Percentiles rank a stretch among this genome's conserved stretches.
These are phyloP conservation scores for Fusarium armeniacum DNA, from an alignment of 2,329 filamentous ascomycete genomes.

Conservation along the genomic window DNA sequence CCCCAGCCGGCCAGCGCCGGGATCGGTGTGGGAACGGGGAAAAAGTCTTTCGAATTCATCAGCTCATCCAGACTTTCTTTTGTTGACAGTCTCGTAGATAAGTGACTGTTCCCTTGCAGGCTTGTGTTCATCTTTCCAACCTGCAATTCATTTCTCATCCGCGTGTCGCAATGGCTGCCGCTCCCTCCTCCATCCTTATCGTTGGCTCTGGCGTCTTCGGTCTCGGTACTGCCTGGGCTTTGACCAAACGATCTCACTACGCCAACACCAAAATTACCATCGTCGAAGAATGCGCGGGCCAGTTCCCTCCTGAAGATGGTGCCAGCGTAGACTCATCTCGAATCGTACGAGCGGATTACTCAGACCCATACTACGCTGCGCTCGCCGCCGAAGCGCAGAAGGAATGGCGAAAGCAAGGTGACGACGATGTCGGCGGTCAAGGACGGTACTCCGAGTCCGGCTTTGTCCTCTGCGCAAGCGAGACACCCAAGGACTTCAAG, in stretches of 20 bases:
- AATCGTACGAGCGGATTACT: constrained; percentile 82
- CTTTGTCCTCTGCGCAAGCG: constrained; percentile 73
- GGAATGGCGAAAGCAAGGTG: constrained; percentile 74
- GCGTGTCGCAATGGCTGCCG: constrained; percentile 49
- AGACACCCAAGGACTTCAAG: constrained; percentile 51
- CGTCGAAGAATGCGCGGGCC: constrained; percentile 67
- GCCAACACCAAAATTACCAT: constrained; percentile 68
- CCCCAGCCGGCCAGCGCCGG: constrained; percentile 43
- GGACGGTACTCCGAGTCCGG: constrained; percentile 80
- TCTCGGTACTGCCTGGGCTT: constrained; percentile 73
- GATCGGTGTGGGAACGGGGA: constrained; percentile 45
- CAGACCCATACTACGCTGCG: constrained; percentile 79
- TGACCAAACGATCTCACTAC: constrained; percentile 73
- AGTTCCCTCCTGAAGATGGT: constrained; percentile 72
- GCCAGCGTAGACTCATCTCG: constrained; percentile 74
- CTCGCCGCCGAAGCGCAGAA: constrained; percentile 79
- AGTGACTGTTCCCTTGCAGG: constrained; percentile 18
- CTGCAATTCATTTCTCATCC: constrained; percentile 16
- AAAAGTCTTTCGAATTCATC: constrained; percentile 42
- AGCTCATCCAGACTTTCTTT: constrained; percentile 28
- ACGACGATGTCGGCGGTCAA: constrained; percentile 69
- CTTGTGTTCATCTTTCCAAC: constrained; percentile 17
- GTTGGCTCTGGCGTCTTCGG: constrained; percentile 78
- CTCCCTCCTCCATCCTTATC: constrained; percentile 71
- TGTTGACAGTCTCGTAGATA: constrained; percentile 31